Percentiles rank a stretch among this genome's conserved stretches.
These are phyloP conservation scores for Aureobasidium zeae DNA, from an alignment of 2,329 filamentous ascomycete genomes.

Conservation along the genomic window DNA sequence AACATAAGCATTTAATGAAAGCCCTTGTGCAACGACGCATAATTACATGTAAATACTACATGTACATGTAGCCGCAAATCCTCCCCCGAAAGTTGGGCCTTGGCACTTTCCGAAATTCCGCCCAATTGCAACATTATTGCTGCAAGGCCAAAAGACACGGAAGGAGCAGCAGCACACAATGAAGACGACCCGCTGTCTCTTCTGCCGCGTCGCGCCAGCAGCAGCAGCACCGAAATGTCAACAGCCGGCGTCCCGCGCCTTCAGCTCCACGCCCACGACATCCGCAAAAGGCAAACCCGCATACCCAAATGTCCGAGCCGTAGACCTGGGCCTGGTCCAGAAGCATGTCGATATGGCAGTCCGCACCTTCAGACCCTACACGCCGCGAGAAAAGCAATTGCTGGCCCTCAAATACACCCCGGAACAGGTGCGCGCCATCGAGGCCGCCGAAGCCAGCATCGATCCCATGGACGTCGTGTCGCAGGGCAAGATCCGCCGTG, in stretches of 20 bases:
- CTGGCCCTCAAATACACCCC: slow-evolving; percentile 64
- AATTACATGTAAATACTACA: too few species aligned
- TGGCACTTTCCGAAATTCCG: too few species aligned
- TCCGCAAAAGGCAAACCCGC: slow-evolving; percentile 32
- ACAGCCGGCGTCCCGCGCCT: slow-evolving; percentile 27
- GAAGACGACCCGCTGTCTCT: slow-evolving; percentile 35
- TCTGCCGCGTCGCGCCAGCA: slow-evolving; percentile 28
- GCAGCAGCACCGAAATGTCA: slow-evolving; percentile 18
- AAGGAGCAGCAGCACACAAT: background rate
- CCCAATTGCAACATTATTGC: too few species aligned
- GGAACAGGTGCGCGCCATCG: slow-evolving; percentile 71
- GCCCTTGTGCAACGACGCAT: too few species aligned
- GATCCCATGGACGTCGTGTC: slow-evolving; percentile 62
- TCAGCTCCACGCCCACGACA: slow-evolving; percentile 30
- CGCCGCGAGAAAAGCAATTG: slow-evolving; percentile 52
- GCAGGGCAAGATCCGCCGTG: slow-evolving; percentile 62
- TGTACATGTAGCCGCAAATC: too few species aligned
- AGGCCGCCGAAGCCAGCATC: slow-evolving; percentile 70
- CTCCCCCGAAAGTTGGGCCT: too few species aligned
- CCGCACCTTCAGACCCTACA: slow-evolving; percentile 54
- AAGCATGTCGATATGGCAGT: slow-evolving; percentile 15
- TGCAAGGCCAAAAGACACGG: too few species aligned
- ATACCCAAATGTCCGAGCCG: slow-evolving; percentile 38
- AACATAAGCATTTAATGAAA: background rate
- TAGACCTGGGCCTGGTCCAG: slow-evolving; percentile 26